A percentile compares a stretch with the other conserved stretches of the same genome.
phyloP scores from a whole-genome alignment of 2,329 filamentous ascomycete species.

The Penicillium sp. region DNA sequence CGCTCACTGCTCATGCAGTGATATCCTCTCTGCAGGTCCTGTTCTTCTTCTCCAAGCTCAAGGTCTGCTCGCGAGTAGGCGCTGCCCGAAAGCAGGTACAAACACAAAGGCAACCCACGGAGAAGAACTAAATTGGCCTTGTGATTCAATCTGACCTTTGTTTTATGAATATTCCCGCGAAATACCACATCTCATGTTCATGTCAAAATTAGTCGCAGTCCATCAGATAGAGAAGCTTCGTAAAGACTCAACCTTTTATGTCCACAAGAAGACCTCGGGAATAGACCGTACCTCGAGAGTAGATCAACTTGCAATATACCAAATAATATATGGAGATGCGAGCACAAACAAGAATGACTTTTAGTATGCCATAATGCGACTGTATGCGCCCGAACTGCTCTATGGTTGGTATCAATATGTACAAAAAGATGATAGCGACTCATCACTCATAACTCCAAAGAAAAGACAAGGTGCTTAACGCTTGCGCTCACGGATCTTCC shows the following conservation, averaged over 20 bases:
- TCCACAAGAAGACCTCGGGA: too few relatives aligned
- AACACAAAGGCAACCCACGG: neutral
- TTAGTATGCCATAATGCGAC: conserved; percentile 4
- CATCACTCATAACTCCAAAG: conserved; percentile 22
- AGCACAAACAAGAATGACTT: neutral
- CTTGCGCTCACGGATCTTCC: conserved; percentile 65
- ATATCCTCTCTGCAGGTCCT: neutral
- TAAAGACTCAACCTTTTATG: too few relatives aligned
- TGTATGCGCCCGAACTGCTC: conserved; percentile 11
- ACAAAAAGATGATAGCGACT: conserved; percentile 16
- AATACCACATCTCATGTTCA: neutral
- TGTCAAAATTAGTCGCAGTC: neutral
- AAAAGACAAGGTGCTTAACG: conserved; percentile 37
- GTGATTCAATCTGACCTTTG: neutral
- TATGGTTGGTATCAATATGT: conserved; percentile 16
- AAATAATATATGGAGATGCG: neutral
- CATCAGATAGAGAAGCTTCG: neutral
- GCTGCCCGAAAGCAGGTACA: neutral
- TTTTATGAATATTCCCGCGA: neutral
- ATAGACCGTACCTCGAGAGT: too few relatives aligned
- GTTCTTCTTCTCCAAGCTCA: neutral
- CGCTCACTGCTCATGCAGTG: neutral
- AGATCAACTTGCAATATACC: too few relatives aligned
- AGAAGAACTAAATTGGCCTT: neutral
- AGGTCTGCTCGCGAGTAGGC: neutral